Evolutionary conservation across 2,329 filamentous ascomycete genomes (phyloP).

Genomic region (Arthrocladium fulminans): DNA sequence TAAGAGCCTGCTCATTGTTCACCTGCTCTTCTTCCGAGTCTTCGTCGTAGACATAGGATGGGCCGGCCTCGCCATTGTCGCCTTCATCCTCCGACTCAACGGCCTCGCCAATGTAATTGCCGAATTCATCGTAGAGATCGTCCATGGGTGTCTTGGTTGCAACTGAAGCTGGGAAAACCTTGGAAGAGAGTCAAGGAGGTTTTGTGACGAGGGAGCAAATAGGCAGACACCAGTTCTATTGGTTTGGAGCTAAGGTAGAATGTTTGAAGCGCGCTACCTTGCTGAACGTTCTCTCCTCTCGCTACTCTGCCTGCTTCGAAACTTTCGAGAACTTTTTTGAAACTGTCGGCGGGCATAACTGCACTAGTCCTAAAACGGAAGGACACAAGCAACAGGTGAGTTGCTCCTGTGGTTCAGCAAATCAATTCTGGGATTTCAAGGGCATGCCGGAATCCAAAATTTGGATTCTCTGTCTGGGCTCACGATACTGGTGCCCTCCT

Average conservation of each 20-base stretch:
- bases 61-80: conserved; percentile 64
- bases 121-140: conserved; percentile 98
- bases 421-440: too few species aligned
- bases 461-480: too few species aligned
- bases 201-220: too few species aligned
- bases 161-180: neutral
- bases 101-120: conserved; percentile 95
- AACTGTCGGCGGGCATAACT: neutral
- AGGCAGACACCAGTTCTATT: too few species aligned
- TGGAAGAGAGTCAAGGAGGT: too few species aligned
- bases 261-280: neutral
- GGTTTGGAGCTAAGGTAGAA: neutral
- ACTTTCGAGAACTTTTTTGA: conserved; percentile 1
- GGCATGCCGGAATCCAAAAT: too few species aligned
- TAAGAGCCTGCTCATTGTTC: conserved; percentile 67
- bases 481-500: neutral
- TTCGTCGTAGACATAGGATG: conserved; percentile 70
- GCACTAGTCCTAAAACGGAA: neutral
- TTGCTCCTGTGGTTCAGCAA: too few species aligned
- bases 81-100: conserved; percentile 79
- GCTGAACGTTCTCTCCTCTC: neutral
- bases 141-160: conserved; percentile 53
- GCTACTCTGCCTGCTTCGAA: neutral
- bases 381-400: too few species aligned
- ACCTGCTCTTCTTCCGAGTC: conserved; percentile 55